Evolutionary conservation across 192 early-diverging fungal species (phyloP), one percentile per base, ranked within the genome.

Genomic region (Entomortierella chlamydospora): DNA sequence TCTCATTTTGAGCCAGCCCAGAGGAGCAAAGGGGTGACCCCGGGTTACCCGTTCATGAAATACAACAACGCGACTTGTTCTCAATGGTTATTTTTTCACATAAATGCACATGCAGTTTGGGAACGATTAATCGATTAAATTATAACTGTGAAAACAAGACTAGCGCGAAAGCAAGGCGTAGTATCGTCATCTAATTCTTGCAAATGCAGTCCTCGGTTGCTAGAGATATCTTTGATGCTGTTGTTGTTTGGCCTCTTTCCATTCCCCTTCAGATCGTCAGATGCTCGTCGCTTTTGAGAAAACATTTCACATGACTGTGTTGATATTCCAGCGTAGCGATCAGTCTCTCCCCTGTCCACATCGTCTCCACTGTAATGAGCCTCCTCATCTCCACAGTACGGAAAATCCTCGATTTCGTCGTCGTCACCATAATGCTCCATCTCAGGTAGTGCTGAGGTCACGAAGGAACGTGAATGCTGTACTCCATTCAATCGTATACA

Each of bases 251-350:
- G 60, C 30, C 60, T 61, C 45, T 61, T 61, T 10, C 60, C 28
- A 23, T 49, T n/a, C 60, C 20, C 23, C 12, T 47, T 30, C 45
- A 18, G 2, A 11, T 61, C 43, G 12, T 28, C 18, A 28, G 3
- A 7, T 30, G 18, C 22, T 50, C 45, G 42, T n/a, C 60, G 60
- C 28, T 61, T 61, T 20, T 61, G 60, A 39, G 43, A 45, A 12
- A 13, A 11, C 12, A 17, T 4, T 28, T 61, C 31, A 20, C 2
- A 47, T 29, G 60, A 29, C 29, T 61, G 60, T 25, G 42, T 26
- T 10, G 12, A 49, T 2, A 31, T 3, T 10, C n/a, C 7, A 4
- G 57, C 0, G 9, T 22, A 17, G 15, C 15, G 45, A 47, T 5
- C 15, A 20, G 4, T 3, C 12, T 47, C 15, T 5, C 15, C 15